Base-by-base conservation (phyloP, 176 grass and related monocot genomes). In the Rhynchospora tenuis region DNA sequence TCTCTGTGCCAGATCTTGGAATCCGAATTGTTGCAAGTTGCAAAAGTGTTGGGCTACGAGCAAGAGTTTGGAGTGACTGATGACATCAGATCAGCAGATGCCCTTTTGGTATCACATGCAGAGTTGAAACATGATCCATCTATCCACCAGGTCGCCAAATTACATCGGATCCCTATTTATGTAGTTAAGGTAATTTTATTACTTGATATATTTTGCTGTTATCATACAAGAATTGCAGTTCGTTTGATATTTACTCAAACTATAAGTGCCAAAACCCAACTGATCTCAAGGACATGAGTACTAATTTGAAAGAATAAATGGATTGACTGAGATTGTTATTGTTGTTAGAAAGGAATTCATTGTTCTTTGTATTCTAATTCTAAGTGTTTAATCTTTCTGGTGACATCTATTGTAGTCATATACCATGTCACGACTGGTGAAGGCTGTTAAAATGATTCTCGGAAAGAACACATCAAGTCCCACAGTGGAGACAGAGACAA, bases 341-440 rank as follows among this genome's bases (percentile, higher is more conserved):
- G 73, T 56, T 77, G 20, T 77, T 33, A 77, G 24, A 28, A 54
- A 55, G 48, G 24, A 55, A 76, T 17, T 17, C 20, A 74, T 68
- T 71, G 11, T 72, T 65, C 50, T 80, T 42, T 65, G 31, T 78
- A 28, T 38, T 62, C 19, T 72, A 74, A 28, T 38, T 62, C 19
- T 72, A 74, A 17, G 19, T 54, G 70, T 60, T 69, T 54, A 6
- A 15, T 26, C 50, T 31, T 13, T 33, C 22, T 44, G 82, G 20
- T 83, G 27, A 28, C 56, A 72, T 50, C 19, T 54, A 12, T 59
- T 79, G 59, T 84, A 95, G 96, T 86, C 86, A 45, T 93, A 91
- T 81, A 93, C 96, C 27, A 98, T 98, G 96, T 89, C 96, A 65
- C 96, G 95, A 73, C 88, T 98, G 78, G 93, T 98, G 82, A 98